Conservation (phyloP, 106 monocot genomes). For the Acorus gramineus region DNA sequence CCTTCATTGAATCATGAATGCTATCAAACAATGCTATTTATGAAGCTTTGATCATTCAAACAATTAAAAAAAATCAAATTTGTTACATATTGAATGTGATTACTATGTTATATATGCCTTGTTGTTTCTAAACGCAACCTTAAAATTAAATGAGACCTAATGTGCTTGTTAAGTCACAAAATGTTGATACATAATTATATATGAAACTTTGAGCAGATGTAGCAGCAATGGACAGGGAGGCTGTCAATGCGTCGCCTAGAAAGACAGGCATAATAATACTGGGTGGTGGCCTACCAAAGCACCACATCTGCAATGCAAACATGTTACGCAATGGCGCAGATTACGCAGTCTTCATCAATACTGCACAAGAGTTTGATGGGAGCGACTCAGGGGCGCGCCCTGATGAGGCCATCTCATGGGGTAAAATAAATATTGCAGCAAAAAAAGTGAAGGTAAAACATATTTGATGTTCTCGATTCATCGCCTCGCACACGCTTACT, state of each 20-base stretch:
- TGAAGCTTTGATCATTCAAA: no score
- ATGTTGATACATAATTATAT: not conserved
- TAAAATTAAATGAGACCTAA: not conserved
- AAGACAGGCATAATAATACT: constrained; percentile 91
- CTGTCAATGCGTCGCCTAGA: constrained; percentile 56
- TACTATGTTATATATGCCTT: no score
- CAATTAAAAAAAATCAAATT: no score
- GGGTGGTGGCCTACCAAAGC: constrained; percentile 91
- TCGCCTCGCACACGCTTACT: not conserved
- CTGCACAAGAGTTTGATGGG: constrained; percentile 91
- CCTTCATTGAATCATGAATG: not conserved
- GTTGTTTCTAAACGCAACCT: no score
- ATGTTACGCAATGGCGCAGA: constrained; percentile 93
- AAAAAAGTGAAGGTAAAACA: constrained; percentile 63
- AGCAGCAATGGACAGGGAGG: constrained; percentile 74
- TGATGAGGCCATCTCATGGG: constrained; percentile 97
- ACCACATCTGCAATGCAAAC: constrained; percentile 89
- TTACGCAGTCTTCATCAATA: constrained; percentile 91
- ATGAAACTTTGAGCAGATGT: constrained; percentile 52
- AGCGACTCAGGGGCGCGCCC: constrained; percentile 96
- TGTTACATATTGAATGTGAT: no score
- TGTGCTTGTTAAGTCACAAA: not conserved
- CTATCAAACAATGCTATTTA: no score
- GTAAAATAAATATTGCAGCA: constrained; percentile 76
- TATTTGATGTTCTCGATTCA: not conserved